Percentiles rank a stretch among this genome's conserved stretches.
phyloP scores from a whole-genome alignment of 768 basidiomycete genomes.

The Porpolomopsis calyptriformis region DNA sequence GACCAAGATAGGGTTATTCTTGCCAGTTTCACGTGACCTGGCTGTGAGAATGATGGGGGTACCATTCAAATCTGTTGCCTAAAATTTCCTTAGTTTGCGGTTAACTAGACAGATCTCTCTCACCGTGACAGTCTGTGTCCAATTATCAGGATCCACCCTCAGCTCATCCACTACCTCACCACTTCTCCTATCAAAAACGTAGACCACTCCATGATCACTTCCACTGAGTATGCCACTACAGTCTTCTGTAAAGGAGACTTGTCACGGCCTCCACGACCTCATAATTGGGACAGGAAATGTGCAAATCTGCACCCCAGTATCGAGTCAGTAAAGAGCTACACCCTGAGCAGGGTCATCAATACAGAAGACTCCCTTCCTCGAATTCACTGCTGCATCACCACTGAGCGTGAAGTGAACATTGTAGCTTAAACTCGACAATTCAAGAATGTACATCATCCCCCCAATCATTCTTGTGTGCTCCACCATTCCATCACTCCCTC shows the following conservation, averaged over 20 bases:
- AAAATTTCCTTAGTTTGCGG: not conserved
- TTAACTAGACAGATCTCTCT: not conserved
- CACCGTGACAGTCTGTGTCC: conserved; percentile 12
- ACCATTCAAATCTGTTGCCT: not conserved
- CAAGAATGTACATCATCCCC: not conserved
- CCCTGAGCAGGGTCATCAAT: conserved; percentile 14
- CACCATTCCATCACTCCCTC: too few relatives aligned
- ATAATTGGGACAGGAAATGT: conserved; percentile 9
- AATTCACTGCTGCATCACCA: conserved; percentile 8
- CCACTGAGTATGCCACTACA: conserved; percentile 11
- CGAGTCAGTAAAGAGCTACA: conserved; percentile 13
- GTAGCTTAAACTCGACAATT: not conserved
- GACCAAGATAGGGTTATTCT: not conserved
- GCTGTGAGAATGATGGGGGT: not conserved
- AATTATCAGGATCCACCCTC: conserved; percentile 2
- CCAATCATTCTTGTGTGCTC: too few relatives aligned
- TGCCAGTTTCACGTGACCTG: not conserved
- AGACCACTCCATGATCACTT: too few relatives aligned
- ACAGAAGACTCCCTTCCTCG: conserved; percentile 5
- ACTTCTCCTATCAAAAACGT: conserved; percentile 14
- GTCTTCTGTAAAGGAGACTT: conserved; percentile 11
- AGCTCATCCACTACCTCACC: conserved; percentile 10
- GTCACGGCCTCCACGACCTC: conserved; percentile 10
- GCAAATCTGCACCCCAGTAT: conserved; percentile 11
- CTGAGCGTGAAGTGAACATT: conserved; percentile 6